Base-by-base conservation (phyloP, 1,139 yeast genomes). In the Sugiyamaella xylanicola region DNA sequence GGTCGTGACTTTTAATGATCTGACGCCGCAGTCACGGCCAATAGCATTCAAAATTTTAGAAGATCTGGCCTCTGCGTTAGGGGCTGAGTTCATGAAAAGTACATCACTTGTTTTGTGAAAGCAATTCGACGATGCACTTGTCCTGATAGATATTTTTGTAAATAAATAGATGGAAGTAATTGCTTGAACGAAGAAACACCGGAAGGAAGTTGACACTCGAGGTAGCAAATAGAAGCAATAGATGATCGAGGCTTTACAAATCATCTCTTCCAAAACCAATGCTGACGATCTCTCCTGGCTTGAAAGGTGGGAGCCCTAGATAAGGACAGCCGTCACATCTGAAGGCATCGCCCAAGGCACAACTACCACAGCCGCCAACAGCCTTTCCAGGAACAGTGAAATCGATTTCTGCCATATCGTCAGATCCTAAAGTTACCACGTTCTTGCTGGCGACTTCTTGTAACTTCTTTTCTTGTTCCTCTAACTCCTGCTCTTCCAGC, bases 291-390 rank as follows among this genome's bases (percentile, higher is more conserved):
- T 93, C 95, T 50, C 99, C 99, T 0, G 98, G 98, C 74, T 90
- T 91, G 80, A 93, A 93, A 3, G 99, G 97, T 8, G 99, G 99
- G 56, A 95, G 78, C 0, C 99, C 99, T 64, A 93, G 77, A 72
- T 85, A 95, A 44, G 99, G 99, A 74, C 99, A 93, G 2, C 98
- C 97, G 65, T 92, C 96, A 72, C 99, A 93, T 68, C 99, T 79
- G 75, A 93, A 93, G 0, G 99, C 99, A 72, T 93, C 99, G 41
- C 99, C 99, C 56, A 93, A 79, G 0, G 98, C 86, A 75, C 99
- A 93, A 9, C 96, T 88, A 19, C 97, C 97, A 75, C 99, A 93
- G 1, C 97, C 97, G 35, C 98, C 97, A 7, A 82, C 81, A 3
- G 77, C 71, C 72, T 92, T 93, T 39, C 98, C 98, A 61, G 91